Evolutionary conservation across 257 asterid genomes (phyloP).

Genomic region (Linaria vulgaris): DNA sequence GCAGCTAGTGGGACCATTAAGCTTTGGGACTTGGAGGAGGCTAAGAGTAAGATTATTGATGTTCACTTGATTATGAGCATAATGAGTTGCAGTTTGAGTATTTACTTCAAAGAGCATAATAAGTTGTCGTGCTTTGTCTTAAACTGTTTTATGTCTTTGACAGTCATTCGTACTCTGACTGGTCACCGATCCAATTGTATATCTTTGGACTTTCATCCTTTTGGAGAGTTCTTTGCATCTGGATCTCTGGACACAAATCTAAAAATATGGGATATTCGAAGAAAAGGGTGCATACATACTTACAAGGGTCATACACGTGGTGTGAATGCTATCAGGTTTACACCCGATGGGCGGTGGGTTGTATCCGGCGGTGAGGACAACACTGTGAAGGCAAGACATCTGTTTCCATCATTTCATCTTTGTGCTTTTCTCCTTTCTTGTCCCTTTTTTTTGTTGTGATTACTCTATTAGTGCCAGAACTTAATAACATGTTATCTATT

Average conservation of each 20-base stretch:
- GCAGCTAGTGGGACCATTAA: constrained; percentile 99
- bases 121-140: constrained; percentile 14
- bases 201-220: constrained; percentile 96
- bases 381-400: constrained; percentile 75
- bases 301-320: constrained; percentile 99
- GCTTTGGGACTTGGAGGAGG: constrained; percentile 99
- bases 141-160: constrained; percentile 23
- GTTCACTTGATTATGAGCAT: constrained; percentile 10
- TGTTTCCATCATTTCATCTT: constrained; percentile 21
- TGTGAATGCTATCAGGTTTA: constrained; percentile 84
- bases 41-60: constrained; percentile 66
- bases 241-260: constrained; percentile 96
- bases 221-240: constrained; percentile 98
- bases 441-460: constrained; percentile 19
- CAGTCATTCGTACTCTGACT: constrained; percentile 92
- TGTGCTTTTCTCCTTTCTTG: background rate
- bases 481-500: constrained; percentile 19
- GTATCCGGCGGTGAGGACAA: constrained; percentile 99
- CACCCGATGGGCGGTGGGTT: constrained; percentile 99
- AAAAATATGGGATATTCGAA: constrained; percentile 97
- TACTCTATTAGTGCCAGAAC: constrained; percentile 24
- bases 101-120: constrained; percentile 7
- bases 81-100: constrained; percentile 4
- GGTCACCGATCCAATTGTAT: constrained; percentile 98
- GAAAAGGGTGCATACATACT: constrained; percentile 96